A percentile compares a stretch with the other conserved stretches of the same genome.
Conservation (phyloP, 2,329 filamentous ascomycete species). For the Helminthosporium solani region DNA sequence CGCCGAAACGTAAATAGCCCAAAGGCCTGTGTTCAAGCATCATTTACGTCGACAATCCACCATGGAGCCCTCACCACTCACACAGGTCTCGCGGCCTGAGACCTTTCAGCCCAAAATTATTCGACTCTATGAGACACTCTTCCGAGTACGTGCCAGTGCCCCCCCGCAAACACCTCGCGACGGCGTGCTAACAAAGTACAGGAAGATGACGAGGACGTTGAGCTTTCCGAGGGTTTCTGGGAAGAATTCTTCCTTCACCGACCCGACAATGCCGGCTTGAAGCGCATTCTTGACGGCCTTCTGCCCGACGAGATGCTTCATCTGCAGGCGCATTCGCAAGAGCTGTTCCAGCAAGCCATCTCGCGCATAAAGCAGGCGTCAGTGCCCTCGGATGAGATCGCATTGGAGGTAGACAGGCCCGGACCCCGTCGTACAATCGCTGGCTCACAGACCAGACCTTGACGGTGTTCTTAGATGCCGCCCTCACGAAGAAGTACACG, state of each 20-base stretch:
- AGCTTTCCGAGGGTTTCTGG: constrained; percentile 91
- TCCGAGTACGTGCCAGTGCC: constrained; percentile 54
- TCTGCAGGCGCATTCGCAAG: constrained; percentile 71
- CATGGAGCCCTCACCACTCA: constrained; percentile 91
- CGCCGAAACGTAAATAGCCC: constrained; percentile 2
- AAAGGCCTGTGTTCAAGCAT: not conserved
- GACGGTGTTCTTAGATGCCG: constrained; percentile 78
- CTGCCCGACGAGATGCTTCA: constrained; percentile 73
- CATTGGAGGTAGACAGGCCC: constrained; percentile 71
- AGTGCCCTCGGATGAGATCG: constrained; percentile 69
- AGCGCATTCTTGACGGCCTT: constrained; percentile 67
- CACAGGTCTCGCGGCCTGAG: constrained; percentile 85
- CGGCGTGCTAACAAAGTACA: constrained; percentile 38
- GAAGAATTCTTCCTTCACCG: constrained; percentile 88
- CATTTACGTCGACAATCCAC: not conserved
- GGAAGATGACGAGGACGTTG: constrained; percentile 54
- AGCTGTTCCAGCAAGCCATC: constrained; percentile 75
- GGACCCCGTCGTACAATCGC: constrained; percentile 7
- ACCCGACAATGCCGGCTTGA: constrained; percentile 71
- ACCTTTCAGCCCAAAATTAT: constrained; percentile 94
- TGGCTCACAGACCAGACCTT: constrained; percentile 69
- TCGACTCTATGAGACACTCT: constrained; percentile 80
- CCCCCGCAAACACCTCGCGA: constrained; percentile 1
- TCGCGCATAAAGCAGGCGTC: constrained; percentile 63
- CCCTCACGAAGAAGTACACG: constrained; percentile 86